phyloP scores from a whole-genome alignment of 2,329 filamentous ascomycete genomes.

The Coniochaeta ligniaria region DNA sequence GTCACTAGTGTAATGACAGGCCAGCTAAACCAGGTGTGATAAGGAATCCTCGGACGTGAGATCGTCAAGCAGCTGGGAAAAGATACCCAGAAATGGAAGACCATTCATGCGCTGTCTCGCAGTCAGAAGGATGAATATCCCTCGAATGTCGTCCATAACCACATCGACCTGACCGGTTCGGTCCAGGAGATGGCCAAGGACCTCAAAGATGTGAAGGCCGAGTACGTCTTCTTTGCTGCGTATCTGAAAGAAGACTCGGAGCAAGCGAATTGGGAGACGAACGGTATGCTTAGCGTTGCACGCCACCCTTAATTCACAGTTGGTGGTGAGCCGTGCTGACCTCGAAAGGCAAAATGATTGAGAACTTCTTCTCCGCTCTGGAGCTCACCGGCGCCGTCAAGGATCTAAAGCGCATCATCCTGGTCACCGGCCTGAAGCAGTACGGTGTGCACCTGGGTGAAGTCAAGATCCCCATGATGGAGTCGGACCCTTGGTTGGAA shows the following conservation, averaged over 20 bases:
- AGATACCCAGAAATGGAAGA: conserved; percentile 11
- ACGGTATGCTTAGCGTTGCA: conserved; percentile 8
- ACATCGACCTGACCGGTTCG: conserved; percentile 15
- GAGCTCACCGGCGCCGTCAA: conserved; percentile 30
- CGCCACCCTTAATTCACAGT: background rate
- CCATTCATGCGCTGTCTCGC: conserved; percentile 16
- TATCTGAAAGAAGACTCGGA: conserved; percentile 15
- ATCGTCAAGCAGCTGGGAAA: conserved; percentile 14
- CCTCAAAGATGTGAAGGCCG: conserved; percentile 12
- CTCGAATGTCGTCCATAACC: conserved; percentile 12
- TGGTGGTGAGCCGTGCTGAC: background rate
- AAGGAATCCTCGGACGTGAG: conserved; percentile 18
- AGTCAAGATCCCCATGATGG: conserved; percentile 37
- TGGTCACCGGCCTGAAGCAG: conserved; percentile 42
- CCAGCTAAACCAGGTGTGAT: background rate
- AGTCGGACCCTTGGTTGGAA: conserved; percentile 36
- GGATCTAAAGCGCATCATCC: conserved; percentile 37
- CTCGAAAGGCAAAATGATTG: conserved; percentile 30
- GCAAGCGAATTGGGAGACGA: conserved; percentile 17
- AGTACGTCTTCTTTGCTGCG: conserved; percentile 19
- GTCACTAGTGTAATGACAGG: background rate
- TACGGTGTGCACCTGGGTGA: conserved; percentile 45
- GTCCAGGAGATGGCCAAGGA: conserved; percentile 16
- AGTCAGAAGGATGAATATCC: conserved; percentile 15
- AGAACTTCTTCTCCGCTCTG: conserved; percentile 39